Percentiles rank a stretch among this genome's conserved stretches.
phyloP scores from a whole-genome alignment of 192 early-diverging fungal species.

The Coemansia umbellata region DNA sequence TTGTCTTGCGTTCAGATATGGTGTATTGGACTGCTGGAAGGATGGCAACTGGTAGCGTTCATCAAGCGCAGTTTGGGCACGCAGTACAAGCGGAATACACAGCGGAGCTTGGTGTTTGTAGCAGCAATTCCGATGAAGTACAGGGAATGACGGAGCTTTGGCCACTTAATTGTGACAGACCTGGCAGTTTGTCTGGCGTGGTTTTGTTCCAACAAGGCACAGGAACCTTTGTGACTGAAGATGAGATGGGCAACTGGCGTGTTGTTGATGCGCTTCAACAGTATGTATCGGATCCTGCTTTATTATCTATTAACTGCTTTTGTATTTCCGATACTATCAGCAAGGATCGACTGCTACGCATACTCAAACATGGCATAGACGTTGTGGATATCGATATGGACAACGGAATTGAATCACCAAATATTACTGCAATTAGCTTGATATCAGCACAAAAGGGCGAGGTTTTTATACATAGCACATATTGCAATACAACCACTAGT shows the following conservation, averaged over 20 bases:
- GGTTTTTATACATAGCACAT: conserved; percentile 27
- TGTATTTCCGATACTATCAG: conserved; percentile 1
- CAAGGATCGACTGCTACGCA: conserved; percentile 6
- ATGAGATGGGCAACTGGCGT: conserved; percentile 13
- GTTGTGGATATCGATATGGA: neutral
- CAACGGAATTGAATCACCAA: neutral
- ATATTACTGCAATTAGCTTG: neutral
- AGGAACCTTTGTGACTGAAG: neutral
- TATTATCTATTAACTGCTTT: too few relatives aligned
- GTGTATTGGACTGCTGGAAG: conserved; percentile 20
- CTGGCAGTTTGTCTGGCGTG: neutral
- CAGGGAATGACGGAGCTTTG: conserved; percentile 9
- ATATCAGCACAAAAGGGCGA: neutral
- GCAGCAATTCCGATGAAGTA: neutral
- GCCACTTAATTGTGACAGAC: neutral
- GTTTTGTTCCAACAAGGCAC: conserved; percentile 12
- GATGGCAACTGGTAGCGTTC: conserved; percentile 4
- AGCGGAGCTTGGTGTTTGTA: neutral
- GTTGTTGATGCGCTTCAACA: conserved; percentile 1
- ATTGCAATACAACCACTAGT: neutral
- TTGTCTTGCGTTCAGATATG: conserved; percentile 1
- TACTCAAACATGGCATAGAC: conserved; percentile 5
- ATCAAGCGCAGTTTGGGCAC: conserved; percentile 25
- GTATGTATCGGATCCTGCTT: neutral
- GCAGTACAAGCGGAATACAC: neutral